phyloP scores from a whole-genome alignment of 805 yeast species.

The Saturnispora hagleri region DNA sequence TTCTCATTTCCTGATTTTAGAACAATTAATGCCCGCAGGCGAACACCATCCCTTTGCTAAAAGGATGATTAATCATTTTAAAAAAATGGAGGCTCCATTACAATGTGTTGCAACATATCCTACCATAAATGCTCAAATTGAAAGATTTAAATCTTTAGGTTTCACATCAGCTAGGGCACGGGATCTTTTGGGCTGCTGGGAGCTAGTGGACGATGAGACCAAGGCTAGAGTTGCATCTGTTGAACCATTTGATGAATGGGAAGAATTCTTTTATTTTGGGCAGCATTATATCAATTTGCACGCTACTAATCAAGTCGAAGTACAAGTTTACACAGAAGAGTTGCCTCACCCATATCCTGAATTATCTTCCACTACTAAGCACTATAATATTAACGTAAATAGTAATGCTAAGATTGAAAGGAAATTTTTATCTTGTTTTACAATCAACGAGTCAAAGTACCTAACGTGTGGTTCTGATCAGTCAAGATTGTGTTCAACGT shows the following conservation, averaged over 20 bases:
- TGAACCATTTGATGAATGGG: conserved; percentile 78
- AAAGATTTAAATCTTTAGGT: conserved; percentile 35
- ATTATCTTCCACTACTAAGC: not conserved
- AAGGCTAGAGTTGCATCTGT: conserved; percentile 36
- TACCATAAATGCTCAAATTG: conserved; percentile 36
- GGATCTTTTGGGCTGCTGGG: conserved; percentile 56
- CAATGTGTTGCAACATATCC: conserved; percentile 55
- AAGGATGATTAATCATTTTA: conserved; percentile 67
- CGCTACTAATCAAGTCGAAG: conserved; percentile 37
- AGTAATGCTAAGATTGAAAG: conserved; percentile 17
- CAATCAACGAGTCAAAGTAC: conserved; percentile 15
- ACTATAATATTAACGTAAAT: not conserved
- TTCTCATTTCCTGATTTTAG: conserved; percentile 57
- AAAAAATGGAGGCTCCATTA: conserved; percentile 55
- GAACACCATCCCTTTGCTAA: conserved; percentile 56
- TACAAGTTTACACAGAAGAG: conserved; percentile 9
- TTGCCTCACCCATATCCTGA: not conserved
- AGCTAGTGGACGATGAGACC: conserved; percentile 30
- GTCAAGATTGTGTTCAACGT: conserved; percentile 21
- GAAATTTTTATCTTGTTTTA: conserved; percentile 32
- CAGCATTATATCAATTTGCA: conserved; percentile 68
- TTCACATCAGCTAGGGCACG: conserved; percentile 40
- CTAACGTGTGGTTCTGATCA: conserved; percentile 34
- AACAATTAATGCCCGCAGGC: conserved; percentile 64
- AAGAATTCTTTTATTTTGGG: conserved; percentile 65